phyloP scores from a whole-genome alignment of 345 rosid species.

The Cochlearia excelsa region DNA sequence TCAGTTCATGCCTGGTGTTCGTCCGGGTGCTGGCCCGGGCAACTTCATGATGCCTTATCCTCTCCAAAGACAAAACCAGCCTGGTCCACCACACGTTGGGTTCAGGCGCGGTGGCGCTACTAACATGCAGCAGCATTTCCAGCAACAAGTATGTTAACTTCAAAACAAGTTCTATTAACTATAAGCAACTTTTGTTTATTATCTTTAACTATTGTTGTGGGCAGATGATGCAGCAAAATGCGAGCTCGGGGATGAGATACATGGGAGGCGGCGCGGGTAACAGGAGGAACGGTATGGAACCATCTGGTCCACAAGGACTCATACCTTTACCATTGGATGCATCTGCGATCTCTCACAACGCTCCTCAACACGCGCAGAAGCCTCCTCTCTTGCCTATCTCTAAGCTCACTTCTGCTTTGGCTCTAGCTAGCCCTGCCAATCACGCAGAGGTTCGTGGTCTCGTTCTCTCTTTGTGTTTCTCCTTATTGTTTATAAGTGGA shows the following conservation, averaged over 20 bases:
- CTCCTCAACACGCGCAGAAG: neutral
- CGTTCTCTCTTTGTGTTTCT: neutral
- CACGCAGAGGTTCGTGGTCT: slow-evolving; percentile 34
- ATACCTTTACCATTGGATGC: slow-evolving; percentile 44
- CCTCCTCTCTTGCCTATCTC: slow-evolving; percentile 36
- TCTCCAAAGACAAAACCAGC: slow-evolving; percentile 48
- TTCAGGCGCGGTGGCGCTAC: slow-evolving; percentile 40
- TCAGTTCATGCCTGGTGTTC: slow-evolving; percentile 48
- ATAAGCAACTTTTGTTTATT: neutral
- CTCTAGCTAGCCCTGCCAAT: slow-evolving; percentile 47
- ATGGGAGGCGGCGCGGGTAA: slow-evolving; percentile 42
- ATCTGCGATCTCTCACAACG: slow-evolving; percentile 30
- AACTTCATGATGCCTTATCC: slow-evolving; percentile 50
- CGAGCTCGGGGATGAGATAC: slow-evolving; percentile 45
- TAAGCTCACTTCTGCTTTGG: slow-evolving; percentile 54
- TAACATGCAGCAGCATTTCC: slow-evolving; percentile 34
- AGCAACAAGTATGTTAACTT: slow-evolving; percentile 24
- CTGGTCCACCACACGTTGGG: slow-evolving; percentile 54
- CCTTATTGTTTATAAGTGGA: neutral
- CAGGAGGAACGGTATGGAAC: slow-evolving; percentile 38
- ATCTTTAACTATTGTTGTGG: neutral
- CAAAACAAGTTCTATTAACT: too few species aligned
- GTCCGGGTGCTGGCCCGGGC: slow-evolving; percentile 31
- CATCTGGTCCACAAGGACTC: slow-evolving; percentile 38
- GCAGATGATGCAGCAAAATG: slow-evolving; percentile 40